phyloP scores from a whole-genome alignment of 75 land plant species.

The Pinus taeda region DNA sequence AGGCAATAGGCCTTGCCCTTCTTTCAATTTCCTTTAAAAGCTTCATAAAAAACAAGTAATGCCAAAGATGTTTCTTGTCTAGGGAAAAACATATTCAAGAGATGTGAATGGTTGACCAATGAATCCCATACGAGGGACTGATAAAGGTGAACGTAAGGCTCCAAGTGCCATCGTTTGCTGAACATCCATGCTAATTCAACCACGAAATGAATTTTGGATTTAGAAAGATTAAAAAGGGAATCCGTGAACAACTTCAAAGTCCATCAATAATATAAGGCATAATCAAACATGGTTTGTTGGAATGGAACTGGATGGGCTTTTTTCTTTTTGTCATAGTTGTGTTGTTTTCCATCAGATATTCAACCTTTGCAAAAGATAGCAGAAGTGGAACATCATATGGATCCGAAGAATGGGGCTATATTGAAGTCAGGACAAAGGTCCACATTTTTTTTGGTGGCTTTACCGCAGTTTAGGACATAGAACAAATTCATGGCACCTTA shows the following conservation, averaged over 20 bases:
- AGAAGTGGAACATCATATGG: conserved; percentile 30
- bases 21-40: too few relatives aligned
- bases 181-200: too few relatives aligned
- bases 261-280: background rate
- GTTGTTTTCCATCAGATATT: background rate
- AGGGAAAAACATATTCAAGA: too few relatives aligned
- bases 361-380: background rate
- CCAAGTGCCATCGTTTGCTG: too few relatives aligned
- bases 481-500: conserved; percentile 54
- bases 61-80: too few relatives aligned
- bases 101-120: too few relatives aligned
- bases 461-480: conserved; percentile 57
- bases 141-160: too few relatives aligned
- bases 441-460: conserved; percentile 90
- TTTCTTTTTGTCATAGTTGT: background rate
- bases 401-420: conserved; percentile 87
- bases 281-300: background rate
- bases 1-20: too few relatives aligned
- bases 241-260: too few relatives aligned
- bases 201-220: background rate
- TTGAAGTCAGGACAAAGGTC: conserved; percentile 73
- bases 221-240: background rate
- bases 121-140: too few relatives aligned
- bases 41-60: too few relatives aligned
- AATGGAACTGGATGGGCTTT: too few relatives aligned